These are phyloP conservation scores for Solanum paucissectum DNA, from an alignment of 257 asterid genomes.

Conservation along the genomic window DNA sequence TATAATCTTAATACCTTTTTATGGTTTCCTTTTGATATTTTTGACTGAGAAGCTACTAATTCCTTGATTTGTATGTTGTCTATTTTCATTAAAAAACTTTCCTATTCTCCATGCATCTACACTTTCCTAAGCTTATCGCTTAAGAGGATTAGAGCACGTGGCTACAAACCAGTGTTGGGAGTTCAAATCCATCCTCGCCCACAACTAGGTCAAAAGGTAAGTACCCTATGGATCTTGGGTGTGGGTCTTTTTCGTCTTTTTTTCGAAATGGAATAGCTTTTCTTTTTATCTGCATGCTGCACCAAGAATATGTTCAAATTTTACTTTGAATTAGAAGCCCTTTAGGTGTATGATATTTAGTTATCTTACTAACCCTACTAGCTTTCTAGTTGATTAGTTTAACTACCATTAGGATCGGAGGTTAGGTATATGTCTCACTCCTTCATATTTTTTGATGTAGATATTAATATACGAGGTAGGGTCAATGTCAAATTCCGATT, in stretches of 20 bases:
- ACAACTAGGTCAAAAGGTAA: not conserved
- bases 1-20: conserved; percentile 8
- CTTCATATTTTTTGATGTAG: too few relatives aligned
- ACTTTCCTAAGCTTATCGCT: not conserved
- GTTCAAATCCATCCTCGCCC: not conserved
- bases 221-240: not conserved
- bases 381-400: not conserved
- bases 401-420: not conserved
- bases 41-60: not conserved
- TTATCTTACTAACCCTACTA: not conserved
- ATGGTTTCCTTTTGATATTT: not conserved
- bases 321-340: not conserved
- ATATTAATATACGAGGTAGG: not conserved
- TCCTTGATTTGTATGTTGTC: not conserved
- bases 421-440: not conserved
- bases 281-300: not conserved
- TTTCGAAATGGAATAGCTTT: not conserved
- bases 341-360: not conserved
- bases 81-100: not conserved
- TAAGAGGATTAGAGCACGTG: not conserved
- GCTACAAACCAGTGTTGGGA: not conserved
- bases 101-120: not conserved
- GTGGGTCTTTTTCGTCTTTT: not conserved
- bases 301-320: not conserved
- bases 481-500: not conserved